Evolutionary conservation across 768 basidiomycete genomes (phyloP), one percentile per base, ranked within the genome.

Genomic region (Boletus fagicola): DNA sequence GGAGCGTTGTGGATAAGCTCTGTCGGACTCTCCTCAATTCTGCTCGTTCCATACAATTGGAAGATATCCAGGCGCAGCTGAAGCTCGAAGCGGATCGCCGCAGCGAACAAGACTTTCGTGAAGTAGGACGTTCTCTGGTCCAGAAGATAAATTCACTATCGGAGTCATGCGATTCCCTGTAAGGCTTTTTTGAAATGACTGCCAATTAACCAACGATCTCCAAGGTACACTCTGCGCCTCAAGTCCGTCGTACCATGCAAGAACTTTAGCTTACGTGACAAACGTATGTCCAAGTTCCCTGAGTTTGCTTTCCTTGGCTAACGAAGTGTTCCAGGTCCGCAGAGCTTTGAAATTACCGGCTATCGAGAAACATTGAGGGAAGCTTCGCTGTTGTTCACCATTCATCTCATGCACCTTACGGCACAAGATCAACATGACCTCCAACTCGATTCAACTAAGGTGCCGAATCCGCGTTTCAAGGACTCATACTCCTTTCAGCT

Each of bases 361-460:
- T 35, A 20, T 6, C 54, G 62, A 18, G 69, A 67, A 36, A 53
- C 57, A 1, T n/a, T 59, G 20, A 60, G 59, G n/a, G 65, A 58
- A 18, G 58, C 69, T 22, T 62, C 60, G 5, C 30, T 71, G 35
- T 48, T 57, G 47, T 67, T 65, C 35, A 73, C 67, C 6, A 57
- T 71, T 38, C 63, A 69, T 49, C 60, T 57, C 24, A 69, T 71
- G 69, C 61, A 71, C 49, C 33, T 73, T 26, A 71, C 69, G 10
- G n/a, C 65, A 0, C 62, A 71, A 61, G 71, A 71, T 33, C 61
- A 60, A 5, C 69, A 73, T n/a, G 63, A 72, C 0, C 62, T 71
- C 18, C 71, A 71, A 18, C 59, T 71, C 2, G 56, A 71, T 61
- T 7, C 57, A 4, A 62, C 51, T 0, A 56, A 49, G 33, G 55